Base-by-base conservation (phyloP, 257 asterid genomes). In the Handroanthus guayacan region DNA sequence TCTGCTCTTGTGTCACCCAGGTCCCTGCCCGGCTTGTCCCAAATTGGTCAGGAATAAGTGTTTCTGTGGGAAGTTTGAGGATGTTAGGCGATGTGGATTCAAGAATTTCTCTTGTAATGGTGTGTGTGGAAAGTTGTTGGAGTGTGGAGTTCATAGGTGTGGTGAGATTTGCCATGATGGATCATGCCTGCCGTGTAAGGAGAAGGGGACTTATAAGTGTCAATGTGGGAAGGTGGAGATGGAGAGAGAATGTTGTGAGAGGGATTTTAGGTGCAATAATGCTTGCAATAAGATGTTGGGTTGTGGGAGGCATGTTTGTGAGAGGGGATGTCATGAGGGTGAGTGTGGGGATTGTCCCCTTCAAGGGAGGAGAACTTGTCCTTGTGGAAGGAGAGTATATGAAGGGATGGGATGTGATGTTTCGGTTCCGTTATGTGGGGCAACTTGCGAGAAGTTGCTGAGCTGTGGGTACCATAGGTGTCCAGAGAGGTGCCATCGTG, bases 11-110 rank as follows among this genome's bases (percentile, higher is more conserved):
- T 94, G 97, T 69, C 99, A 92, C 82, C 99, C 97, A 0, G 97
- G 99, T 4, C 96, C 95, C 2, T 94, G 97, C 87, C 97, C 99
- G 1, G 78, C 99, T 3, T 94, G 99, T 80, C 99, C 97, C 8
- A 92, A 92, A 77, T 79, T 90, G 79, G 92, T 92, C 36, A 87
- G 81, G 79, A 75, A 81, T 43, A 85, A 72, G 79, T 92, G 97
- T 64, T 94, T 86, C 77, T 94, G 99, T 76, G 92, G 97, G 81
- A 81, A 82, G 41, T 56, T 71, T 41, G 96, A 88, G 78, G 99
- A 94, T 79, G 95, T 90, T 52, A 86, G 85, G 67, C 88, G 99
- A 38, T 94, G 97, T 60, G 97, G 97, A 48, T 89, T 94, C 77
- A 94, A 94, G 87, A 75, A 92, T 38, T 92, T 89, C 73, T 89